A percentile compares a stretch with the other conserved stretches of the same genome.
These are phyloP conservation scores for Annulohypoxylon moriforme DNA, from an alignment of 495 filamentous ascomycete genomes.

Conservation along the genomic window DNA sequence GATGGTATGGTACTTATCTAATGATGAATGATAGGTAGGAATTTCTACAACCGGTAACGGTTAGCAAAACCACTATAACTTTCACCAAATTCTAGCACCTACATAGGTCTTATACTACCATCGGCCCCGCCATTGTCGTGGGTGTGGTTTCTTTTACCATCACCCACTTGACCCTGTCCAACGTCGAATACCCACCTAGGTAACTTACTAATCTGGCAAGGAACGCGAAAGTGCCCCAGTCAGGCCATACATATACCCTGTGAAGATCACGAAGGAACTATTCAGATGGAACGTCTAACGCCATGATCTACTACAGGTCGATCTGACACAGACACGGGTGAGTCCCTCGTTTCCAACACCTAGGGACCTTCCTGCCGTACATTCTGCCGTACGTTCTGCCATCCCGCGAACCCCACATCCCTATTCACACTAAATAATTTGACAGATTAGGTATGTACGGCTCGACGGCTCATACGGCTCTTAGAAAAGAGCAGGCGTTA, in stretches of 20 bases:
- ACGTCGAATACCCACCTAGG: background rate
- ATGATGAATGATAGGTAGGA: background rate
- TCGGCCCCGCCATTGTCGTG: background rate
- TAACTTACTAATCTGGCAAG: background rate
- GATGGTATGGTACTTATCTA: background rate
- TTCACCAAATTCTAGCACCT: background rate
- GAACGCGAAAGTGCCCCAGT: background rate
- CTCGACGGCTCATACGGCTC: background rate
- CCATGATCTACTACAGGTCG: constrained; percentile 53
- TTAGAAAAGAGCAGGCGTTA: constrained; percentile 10
- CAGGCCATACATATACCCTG: constrained; percentile 34
- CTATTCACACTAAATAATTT: constrained; percentile 6
- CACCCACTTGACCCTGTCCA: background rate
- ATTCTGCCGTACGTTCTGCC: constrained; percentile 12
- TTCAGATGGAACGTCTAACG: constrained; percentile 55
- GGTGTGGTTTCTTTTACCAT: background rate
- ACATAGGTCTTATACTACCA: background rate
- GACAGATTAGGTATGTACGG: background rate
- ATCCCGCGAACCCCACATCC: constrained; percentile 17
- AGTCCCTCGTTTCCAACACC: constrained; percentile 41
- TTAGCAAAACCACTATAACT: constrained; percentile 3
- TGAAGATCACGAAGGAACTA: constrained; percentile 48
- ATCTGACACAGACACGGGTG: constrained; percentile 48
- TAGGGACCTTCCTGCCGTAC: constrained; percentile 18
- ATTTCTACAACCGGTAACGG: constrained; percentile 10